These are phyloP conservation scores for Zostera marina DNA, from an alignment of 116 monocot genomes.

Conservation along the genomic window DNA sequence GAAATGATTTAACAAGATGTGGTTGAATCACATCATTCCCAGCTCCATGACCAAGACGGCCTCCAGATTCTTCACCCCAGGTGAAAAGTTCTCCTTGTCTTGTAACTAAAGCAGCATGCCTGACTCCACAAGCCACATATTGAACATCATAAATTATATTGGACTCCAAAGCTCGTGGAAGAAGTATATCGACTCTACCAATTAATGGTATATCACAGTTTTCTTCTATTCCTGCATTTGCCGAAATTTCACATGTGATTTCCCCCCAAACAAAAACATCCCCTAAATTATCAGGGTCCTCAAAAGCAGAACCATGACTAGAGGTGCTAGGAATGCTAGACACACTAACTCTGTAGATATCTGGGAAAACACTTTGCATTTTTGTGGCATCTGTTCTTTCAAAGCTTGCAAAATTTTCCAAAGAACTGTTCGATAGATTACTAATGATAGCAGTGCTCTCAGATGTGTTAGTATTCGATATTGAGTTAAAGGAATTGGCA, in stretches of 20 bases:
- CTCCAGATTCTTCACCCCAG: constrained; percentile 6
- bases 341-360: constrained; percentile 62
- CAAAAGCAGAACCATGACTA: constrained; percentile 68
- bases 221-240: too few relatives aligned
- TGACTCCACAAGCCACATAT: constrained; percentile 14
- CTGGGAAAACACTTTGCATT: constrained; percentile 30
- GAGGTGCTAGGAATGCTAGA: constrained; percentile 74
- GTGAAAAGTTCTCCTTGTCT: constrained; percentile 23
- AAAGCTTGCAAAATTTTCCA: too few relatives aligned
- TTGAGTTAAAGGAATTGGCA: constrained; percentile 52
- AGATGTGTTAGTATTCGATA: constrained; percentile 12
- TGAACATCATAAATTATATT: constrained; percentile 14
- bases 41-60: constrained; percentile 10
- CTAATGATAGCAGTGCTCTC: too few relatives aligned
- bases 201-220: too few relatives aligned
- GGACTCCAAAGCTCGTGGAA: constrained; percentile 18
- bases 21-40: constrained; percentile 8
- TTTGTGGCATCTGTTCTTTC: too few relatives aligned
- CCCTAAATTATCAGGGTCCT: constrained; percentile 57
- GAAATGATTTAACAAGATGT: constrained; percentile 12
- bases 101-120: constrained; percentile 14
- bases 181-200: constrained; percentile 14
- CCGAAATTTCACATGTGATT: constrained; percentile 26
- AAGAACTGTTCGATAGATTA: too few relatives aligned
- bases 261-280: constrained; percentile 88